phyloP scores from a whole-genome alignment of 805 yeast species.

The Candida tammaniensis region DNA sequence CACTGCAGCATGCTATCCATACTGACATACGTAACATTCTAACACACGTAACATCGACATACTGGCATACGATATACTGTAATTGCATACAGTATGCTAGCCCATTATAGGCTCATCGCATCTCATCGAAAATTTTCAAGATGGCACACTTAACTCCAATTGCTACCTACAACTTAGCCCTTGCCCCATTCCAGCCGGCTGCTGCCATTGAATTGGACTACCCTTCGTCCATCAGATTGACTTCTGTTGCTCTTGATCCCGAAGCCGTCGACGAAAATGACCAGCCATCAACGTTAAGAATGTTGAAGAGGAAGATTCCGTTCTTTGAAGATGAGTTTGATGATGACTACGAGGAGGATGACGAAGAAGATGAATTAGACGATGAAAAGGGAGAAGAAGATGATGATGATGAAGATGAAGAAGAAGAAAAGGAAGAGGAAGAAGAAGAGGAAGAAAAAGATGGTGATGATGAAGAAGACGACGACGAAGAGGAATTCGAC shows the following conservation, averaged over 20 bases:
- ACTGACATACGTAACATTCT: no score
- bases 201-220: constrained; percentile 83
- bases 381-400: constrained; percentile 34
- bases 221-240: constrained; percentile 86
- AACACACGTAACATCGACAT: no score
- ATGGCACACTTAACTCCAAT: constrained; percentile 80
- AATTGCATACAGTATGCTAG: no score
- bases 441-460: constrained; percentile 20
- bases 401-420: constrained; percentile 32
- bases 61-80: no score
- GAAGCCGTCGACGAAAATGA: constrained; percentile 76
- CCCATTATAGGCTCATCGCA: no score
- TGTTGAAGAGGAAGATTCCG: constrained; percentile 65
- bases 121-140: constrained; percentile 6
- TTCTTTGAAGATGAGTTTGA: constrained; percentile 42
- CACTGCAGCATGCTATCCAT: no score
- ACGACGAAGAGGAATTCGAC: constrained; percentile 50
- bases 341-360: constrained; percentile 44
- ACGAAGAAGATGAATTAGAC: constrained; percentile 44
- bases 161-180: constrained; percentile 81
- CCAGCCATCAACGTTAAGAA: constrained; percentile 85
- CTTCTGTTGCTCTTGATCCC: constrained; percentile 95
- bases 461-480: constrained; percentile 42
- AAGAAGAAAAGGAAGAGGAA: constrained; percentile 41
- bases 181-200: constrained; percentile 82